Evolutionary conservation across 2,329 filamentous ascomycete genomes (phyloP).

Genomic region (Phymatotrichopsis omnivora): DNA sequence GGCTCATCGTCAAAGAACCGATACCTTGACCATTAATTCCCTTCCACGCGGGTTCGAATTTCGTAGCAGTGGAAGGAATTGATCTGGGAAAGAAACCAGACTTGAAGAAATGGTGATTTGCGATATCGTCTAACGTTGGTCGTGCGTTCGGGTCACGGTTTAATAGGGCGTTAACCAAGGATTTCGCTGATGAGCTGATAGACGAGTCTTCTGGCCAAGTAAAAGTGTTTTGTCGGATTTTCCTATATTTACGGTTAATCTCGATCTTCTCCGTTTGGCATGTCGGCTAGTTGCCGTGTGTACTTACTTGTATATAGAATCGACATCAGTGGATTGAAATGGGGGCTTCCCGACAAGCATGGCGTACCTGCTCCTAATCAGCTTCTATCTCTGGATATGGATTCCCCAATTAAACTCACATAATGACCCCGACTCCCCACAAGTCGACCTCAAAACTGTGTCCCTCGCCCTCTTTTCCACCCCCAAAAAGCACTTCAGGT

Average conservation of each 20-base stretch:
- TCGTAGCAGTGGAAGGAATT: slow-evolving; percentile 40
- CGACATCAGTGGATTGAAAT: slow-evolving; percentile 83
- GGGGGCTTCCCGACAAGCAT: slow-evolving; percentile 94
- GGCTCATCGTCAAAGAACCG: slow-evolving; percentile 18
- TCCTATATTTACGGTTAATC: slow-evolving; percentile 10
- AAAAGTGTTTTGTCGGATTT: slow-evolving; percentile 24
- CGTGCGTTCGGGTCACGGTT: slow-evolving; percentile 60
- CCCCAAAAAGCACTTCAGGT: slow-evolving; percentile 79
- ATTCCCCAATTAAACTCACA: slow-evolving; percentile 46
- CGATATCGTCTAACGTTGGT: slow-evolving; percentile 66
- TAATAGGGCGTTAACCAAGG: slow-evolving; percentile 65
- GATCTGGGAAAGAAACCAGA: slow-evolving; percentile 59
- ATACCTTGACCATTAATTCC: slow-evolving; percentile 16
- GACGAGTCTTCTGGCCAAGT: slow-evolving; percentile 37
- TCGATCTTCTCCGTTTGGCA: no score
- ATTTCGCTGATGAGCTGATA: slow-evolving; percentile 64
- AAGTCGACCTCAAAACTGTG: slow-evolving; percentile 79
- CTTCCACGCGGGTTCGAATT: slow-evolving; percentile 40
- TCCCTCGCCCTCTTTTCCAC: slow-evolving; percentile 80
- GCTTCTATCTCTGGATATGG: neutral
- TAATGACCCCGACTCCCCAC: slow-evolving; percentile 96
- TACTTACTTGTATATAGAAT: slow-evolving; percentile 63
- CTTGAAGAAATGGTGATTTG: slow-evolving; percentile 70
- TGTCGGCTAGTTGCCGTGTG: no score
- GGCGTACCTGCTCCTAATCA: slow-evolving; percentile 55